Percentiles rank a stretch among this genome's conserved stretches.
These are phyloP conservation scores for Xylariaceae sp. DNA, from an alignment of 2,329 filamentous ascomycete genomes.

Conservation along the genomic window DNA sequence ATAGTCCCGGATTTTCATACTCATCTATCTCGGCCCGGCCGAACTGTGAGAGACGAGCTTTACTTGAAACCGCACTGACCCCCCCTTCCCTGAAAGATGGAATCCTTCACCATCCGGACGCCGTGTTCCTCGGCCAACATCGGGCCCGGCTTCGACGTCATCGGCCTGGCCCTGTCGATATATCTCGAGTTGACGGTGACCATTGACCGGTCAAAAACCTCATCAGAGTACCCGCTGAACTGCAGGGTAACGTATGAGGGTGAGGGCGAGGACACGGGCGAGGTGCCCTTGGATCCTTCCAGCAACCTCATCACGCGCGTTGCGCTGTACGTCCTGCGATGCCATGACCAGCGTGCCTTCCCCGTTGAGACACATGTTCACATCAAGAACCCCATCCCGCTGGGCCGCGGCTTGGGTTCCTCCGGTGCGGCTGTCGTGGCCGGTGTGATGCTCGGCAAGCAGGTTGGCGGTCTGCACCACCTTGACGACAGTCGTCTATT, in stretches of 20 bases:
- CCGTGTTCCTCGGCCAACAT: constrained; percentile 98
- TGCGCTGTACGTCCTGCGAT: constrained; percentile 89
- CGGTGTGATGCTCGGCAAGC: constrained; percentile 86
- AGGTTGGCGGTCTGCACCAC: constrained; percentile 70
- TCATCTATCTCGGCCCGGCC: background rate
- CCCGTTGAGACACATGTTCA: constrained; percentile 84
- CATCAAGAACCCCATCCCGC: constrained; percentile 90
- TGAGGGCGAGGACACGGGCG: constrained; percentile 61
- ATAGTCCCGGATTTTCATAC: background rate
- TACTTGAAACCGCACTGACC: background rate
- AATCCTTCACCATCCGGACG: constrained; percentile 68
- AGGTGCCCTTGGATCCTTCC: constrained; percentile 78
- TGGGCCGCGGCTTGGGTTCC: constrained; percentile 88
- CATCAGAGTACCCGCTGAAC: constrained; percentile 64
- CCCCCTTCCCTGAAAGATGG: constrained; percentile 33
- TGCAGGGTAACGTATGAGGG: constrained; percentile 91
- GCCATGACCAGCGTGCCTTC: constrained; percentile 80
- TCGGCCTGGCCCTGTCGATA: constrained; percentile 87
- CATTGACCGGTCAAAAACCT: constrained; percentile 54
- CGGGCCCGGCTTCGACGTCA: constrained; percentile 95
- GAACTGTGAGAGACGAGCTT: constrained; percentile 2
- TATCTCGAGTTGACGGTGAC: constrained; percentile 87
- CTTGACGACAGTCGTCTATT: constrained; percentile 77
- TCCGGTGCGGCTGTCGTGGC: constrained; percentile 94
- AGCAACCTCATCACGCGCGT: constrained; percentile 91